Conservation (phyloP, 805 yeast genomes). For the Kazachstania taianensis region DNA sequence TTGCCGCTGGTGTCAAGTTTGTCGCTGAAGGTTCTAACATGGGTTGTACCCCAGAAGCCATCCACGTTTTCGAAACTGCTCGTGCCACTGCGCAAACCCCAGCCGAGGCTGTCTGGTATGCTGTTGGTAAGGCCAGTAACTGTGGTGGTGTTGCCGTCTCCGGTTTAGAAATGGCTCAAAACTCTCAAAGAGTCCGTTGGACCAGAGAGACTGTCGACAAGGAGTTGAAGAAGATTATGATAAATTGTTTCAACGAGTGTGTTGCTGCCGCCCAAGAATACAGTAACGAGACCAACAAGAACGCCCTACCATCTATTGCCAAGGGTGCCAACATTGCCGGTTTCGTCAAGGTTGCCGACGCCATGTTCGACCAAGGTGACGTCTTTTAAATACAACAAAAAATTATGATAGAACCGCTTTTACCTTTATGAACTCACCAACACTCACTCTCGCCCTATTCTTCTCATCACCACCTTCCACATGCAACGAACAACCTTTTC, state of each 20-base stretch:
- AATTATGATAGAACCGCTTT: no score
- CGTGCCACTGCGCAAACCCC: constrained; percentile 37
- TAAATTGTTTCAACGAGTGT: constrained; percentile 86
- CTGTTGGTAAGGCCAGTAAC: constrained; percentile 99
- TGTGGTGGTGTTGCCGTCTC: constrained; percentile 99
- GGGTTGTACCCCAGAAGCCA: constrained; percentile 98
- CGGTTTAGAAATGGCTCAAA: constrained; percentile 98
- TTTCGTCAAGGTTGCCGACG: constrained; percentile 96
- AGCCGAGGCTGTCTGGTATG: constrained; percentile 77
- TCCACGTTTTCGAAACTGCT: constrained; percentile 83
- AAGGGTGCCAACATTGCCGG: constrained; percentile 99
- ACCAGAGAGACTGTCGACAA: constrained; percentile 84
- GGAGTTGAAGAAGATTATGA: constrained; percentile 87
- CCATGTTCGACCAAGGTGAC: constrained; percentile 97
- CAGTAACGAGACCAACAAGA: constrained; percentile 47
- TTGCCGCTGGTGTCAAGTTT: constrained; percentile 83
- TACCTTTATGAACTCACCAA: no score
- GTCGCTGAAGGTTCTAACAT: constrained; percentile 99
- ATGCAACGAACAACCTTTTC: no score
- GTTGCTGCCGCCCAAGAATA: constrained; percentile 76
- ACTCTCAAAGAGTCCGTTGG: constrained; percentile 91
- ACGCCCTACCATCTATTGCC: constrained; percentile 82
- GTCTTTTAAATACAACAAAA: constrained; percentile 30
- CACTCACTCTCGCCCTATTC: no score
- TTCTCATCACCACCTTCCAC: no score